These are phyloP conservation scores for Penicillium salamii DNA, from an alignment of 495 filamentous ascomycete genomes.

Conservation along the genomic window DNA sequence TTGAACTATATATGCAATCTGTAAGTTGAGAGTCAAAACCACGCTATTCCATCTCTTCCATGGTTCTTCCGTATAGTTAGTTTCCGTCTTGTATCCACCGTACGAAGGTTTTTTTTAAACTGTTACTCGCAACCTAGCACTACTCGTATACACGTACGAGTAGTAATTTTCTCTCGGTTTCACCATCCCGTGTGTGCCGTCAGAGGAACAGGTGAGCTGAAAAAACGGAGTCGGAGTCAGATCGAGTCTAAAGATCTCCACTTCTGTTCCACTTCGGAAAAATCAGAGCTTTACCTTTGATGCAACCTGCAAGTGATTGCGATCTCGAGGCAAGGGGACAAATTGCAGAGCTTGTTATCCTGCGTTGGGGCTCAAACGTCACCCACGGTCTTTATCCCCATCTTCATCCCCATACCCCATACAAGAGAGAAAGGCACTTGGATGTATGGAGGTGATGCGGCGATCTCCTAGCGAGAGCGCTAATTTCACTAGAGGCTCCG, in stretches of 20 bases:
- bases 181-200: constrained; percentile 11
- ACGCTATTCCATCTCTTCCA: constrained; percentile 17
- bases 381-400: neutral
- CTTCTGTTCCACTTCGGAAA: constrained; percentile 6
- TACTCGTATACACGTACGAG: no score
- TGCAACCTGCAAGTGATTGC: constrained; percentile 3
- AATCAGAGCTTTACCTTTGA: neutral
- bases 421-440: no score
- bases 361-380: neutral
- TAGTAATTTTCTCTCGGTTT: neutral
- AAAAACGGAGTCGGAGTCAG: constrained; percentile 6
- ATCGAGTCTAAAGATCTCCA: constrained; percentile 10
- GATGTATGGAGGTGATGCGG: neutral
- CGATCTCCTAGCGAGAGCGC: neutral
- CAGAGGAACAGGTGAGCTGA: constrained; percentile 8
- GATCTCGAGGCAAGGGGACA: neutral
- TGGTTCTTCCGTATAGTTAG: constrained; percentile 22
- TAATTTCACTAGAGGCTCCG: neutral
- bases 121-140: no score
- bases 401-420: no score
- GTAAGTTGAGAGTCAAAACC: neutral
- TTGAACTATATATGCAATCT: neutral
- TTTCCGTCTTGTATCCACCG: constrained; percentile 7
- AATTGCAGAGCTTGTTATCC: neutral
- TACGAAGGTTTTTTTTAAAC: no score